Conservation (phyloP, 805 yeast genomes). For the Ogataea nitratoaversa region DNA sequence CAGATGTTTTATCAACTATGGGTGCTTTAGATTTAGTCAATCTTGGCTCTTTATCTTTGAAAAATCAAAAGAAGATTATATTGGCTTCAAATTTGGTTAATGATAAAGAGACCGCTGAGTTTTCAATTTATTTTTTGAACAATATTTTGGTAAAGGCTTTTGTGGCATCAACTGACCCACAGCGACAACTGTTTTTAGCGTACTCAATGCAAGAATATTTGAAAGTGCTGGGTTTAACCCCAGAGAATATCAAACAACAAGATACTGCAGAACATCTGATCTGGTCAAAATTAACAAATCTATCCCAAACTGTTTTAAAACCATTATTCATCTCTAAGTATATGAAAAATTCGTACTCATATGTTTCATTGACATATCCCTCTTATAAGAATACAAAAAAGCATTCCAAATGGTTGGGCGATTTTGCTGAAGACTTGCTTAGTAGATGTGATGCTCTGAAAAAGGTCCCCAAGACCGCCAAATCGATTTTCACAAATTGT, state of each 20-base stretch:
- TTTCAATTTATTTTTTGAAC: slow-evolving; percentile 62
- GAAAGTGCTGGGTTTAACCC: slow-evolving; percentile 47
- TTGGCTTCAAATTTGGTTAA: slow-evolving; percentile 61
- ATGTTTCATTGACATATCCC: slow-evolving; percentile 55
- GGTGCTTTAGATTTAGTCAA: slow-evolving; percentile 72
- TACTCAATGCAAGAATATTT: slow-evolving; percentile 85
- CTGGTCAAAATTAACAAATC: slow-evolving; percentile 62
- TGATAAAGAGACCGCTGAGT: slow-evolving; percentile 55
- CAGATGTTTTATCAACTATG: slow-evolving; percentile 66
- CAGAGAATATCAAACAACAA: slow-evolving; percentile 14
- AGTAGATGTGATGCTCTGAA: slow-evolving; percentile 32
- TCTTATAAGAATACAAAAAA: slow-evolving; percentile 51
- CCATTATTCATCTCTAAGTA: slow-evolving; percentile 77
- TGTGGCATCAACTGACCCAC: slow-evolving; percentile 87
- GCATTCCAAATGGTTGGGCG: slow-evolving; percentile 69
- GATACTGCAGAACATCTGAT: slow-evolving; percentile 34
- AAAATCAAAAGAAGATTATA: slow-evolving; percentile 39
- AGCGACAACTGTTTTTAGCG: slow-evolving; percentile 77
- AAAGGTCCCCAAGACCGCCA: slow-evolving; percentile 27
- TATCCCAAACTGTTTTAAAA: slow-evolving; percentile 65
- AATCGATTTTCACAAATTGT: slow-evolving; percentile 55
- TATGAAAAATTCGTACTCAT: slow-evolving; percentile 45
- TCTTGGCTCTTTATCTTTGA: slow-evolving; percentile 34
- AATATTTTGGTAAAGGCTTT: slow-evolving; percentile 74
- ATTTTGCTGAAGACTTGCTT: slow-evolving; percentile 63